These are phyloP conservation scores for Phytophthora melonis DNA, from an alignment of 352 stramenopile species.

Conservation along the genomic window DNA sequence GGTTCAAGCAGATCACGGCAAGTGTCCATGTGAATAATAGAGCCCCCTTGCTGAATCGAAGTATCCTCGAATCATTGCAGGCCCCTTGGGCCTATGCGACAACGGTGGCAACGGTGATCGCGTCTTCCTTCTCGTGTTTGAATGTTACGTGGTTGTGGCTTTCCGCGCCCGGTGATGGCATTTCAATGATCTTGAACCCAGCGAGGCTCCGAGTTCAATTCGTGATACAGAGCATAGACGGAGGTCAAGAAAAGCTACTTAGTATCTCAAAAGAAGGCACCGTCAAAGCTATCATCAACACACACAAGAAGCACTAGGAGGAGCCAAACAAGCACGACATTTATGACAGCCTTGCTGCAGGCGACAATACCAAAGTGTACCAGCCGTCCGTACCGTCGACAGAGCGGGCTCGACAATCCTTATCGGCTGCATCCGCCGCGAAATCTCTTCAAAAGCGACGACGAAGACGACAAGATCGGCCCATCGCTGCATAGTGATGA, in stretches of 20 bases:
- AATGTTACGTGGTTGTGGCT: no score
- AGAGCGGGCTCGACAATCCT: no score
- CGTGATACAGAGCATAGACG: constrained; percentile 13
- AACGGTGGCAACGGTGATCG: constrained; percentile 13
- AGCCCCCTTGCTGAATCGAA: constrained; percentile 11
- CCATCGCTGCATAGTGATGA: constrained; percentile 23
- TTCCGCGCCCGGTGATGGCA: no score
- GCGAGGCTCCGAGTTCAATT: constrained; percentile 34
- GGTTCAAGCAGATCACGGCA: background rate
- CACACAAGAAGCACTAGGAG: constrained; percentile 6
- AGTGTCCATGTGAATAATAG: constrained; percentile 18
- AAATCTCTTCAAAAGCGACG: constrained; percentile 21
- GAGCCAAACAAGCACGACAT: constrained; percentile 16
- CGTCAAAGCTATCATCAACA: no score
- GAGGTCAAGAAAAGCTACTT: no score
- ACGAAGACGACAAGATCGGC: constrained; percentile 24
- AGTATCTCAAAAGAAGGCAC: no score
- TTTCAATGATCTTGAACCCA: no score
- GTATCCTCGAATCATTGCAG: constrained; percentile 9
- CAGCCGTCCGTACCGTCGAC: constrained; percentile 12
- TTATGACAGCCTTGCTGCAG: constrained; percentile 14
- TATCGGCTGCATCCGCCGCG: background rate
- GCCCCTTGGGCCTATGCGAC: constrained; percentile 1
- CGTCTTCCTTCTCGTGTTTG: no score
- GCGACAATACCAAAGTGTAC: constrained; percentile 22